Base-by-base conservation (phyloP, 2,329 filamentous ascomycete species). In the Malbranchea cinnamomea region DNA sequence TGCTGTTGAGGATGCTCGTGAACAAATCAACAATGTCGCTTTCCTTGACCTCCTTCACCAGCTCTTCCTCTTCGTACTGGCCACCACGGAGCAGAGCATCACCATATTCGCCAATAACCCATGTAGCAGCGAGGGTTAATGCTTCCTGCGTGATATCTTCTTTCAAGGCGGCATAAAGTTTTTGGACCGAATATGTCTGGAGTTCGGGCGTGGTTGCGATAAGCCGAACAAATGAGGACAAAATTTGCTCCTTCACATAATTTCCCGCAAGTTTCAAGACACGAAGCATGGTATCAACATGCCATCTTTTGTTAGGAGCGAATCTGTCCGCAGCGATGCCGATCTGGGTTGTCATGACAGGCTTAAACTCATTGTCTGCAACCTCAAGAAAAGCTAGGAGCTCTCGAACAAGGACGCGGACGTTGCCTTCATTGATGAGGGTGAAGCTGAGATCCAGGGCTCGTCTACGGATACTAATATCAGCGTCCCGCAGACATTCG, bases 381-480 rank as follows among this genome's bases (percentile, higher is more conserved):
- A 93, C 84, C 54, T 98, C 89, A 34, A 98, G 59, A 66, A 98
- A 98, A 5, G 89, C 84, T 24, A 98, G 66, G 23, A 98, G 65
- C 52, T 98, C 91, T 39, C 91, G 67, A 36, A 98, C 89, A 22
- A 98, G 67, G 4, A 95, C 81, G 22, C 89, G 76, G 20, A 98
- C 84, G 46, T 98, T 98, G 55, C 77, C 74, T 52, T 95, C 89
- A 52, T 98, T 95, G 57, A 98, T 94, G 30, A 98, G 65, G 4
- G 91, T 98, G 50, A 98, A 98, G 56, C 89, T 95, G 34, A 98
- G 72, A 50, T 98, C 89, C 22, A 98, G 68, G n/a, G 89, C 89
- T 56, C 89, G 74, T 48, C 89, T 71, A 47, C 91, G 72, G 47
- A 98, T 98, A 59, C 87, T 95, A 54, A 98, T 95, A 60, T 98